Percentiles rank a stretch among this genome's conserved stretches.
Evolutionary conservation across 73 alveolate species (phyloP).

Genomic region (Urostyla sp.): DNA sequence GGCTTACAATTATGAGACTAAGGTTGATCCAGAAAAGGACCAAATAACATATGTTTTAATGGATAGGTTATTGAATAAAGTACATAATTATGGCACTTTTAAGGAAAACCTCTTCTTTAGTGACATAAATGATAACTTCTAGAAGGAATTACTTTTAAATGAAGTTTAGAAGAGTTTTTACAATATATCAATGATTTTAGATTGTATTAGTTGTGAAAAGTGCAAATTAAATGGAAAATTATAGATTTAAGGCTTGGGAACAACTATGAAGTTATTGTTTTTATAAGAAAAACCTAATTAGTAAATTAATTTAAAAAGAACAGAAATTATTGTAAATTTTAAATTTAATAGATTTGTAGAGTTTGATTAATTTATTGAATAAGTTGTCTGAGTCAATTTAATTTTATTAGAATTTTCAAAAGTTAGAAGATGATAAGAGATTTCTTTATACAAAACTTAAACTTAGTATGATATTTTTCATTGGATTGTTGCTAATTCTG

Average conservation of each 20-base stretch:
- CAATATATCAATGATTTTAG: constrained; percentile 90
- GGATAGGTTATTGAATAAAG: constrained; percentile 66
- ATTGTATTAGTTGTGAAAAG: constrained; percentile 94
- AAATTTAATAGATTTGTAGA: too few species aligned
- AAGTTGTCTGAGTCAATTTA: too few species aligned
- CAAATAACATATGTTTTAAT: constrained; percentile 66
- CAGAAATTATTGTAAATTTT: constrained; percentile 3
- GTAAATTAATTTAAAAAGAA: neutral
- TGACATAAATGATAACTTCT: constrained; percentile 2
- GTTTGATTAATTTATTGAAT: too few species aligned
- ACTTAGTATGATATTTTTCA: too few species aligned
- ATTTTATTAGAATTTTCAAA: too few species aligned
- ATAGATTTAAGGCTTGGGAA: constrained; percentile 92
- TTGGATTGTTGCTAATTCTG: too few species aligned
- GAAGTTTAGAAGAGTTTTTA: constrained; percentile 69
- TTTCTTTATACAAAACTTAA: too few species aligned
- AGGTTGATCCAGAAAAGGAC: constrained; percentile 73
- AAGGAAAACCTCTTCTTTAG: constrained; percentile 69
- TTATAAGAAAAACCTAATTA: neutral
- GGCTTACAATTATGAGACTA: constrained; percentile 80
- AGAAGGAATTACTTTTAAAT: constrained; percentile 51
- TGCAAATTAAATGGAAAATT: constrained; percentile 95
- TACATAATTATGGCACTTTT: constrained; percentile 71
- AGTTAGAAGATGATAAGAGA: too few species aligned
- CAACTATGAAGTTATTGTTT: constrained; percentile 90